Percentiles rank a stretch among this genome's conserved stretches.
Evolutionary conservation across 306 rosid genomes (phyloP).

Genomic region (Rosa multiflora): DNA sequence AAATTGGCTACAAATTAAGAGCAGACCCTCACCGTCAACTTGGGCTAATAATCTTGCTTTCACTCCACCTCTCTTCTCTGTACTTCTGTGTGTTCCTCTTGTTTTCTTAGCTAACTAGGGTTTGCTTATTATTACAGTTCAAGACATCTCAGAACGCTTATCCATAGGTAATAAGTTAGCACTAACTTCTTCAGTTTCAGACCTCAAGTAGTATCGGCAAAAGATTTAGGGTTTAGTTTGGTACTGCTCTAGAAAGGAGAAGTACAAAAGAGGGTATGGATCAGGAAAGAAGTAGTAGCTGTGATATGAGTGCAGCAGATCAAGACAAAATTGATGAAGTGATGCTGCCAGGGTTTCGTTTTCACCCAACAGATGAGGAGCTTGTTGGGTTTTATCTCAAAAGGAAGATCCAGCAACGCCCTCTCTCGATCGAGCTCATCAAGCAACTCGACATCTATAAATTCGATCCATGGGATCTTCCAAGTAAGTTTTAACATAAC

Average conservation of each 20-base stretch:
- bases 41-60: constrained; percentile 11
- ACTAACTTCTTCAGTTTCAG: background rate
- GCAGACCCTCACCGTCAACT: constrained; percentile 28
- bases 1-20: constrained; percentile 63
- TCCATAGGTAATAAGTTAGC: background rate
- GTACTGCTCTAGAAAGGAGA: background rate
- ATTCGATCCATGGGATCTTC: constrained; percentile 98
- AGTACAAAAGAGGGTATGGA: constrained; percentile 20
- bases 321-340: constrained; percentile 69
- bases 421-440: constrained; percentile 86
- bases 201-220: background rate
- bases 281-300: constrained; percentile 20
- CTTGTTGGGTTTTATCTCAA: constrained; percentile 89
- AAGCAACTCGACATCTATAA: constrained; percentile 92
- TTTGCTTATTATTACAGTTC: constrained; percentile 6
- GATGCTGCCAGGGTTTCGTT: constrained; percentile 88
- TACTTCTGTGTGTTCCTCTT: background rate
- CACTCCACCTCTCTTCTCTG: constrained; percentile 12
- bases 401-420: constrained; percentile 73
- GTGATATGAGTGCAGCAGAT: background rate
- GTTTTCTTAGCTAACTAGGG: constrained; percentile 17
- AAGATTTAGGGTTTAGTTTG: background rate
- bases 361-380: constrained; percentile 98
- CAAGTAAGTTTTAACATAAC: constrained; percentile 39
- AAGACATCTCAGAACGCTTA: background rate